Conservation (phyloP, 1,284 basidiomycete species). For the Malassezia globosa region DNA sequence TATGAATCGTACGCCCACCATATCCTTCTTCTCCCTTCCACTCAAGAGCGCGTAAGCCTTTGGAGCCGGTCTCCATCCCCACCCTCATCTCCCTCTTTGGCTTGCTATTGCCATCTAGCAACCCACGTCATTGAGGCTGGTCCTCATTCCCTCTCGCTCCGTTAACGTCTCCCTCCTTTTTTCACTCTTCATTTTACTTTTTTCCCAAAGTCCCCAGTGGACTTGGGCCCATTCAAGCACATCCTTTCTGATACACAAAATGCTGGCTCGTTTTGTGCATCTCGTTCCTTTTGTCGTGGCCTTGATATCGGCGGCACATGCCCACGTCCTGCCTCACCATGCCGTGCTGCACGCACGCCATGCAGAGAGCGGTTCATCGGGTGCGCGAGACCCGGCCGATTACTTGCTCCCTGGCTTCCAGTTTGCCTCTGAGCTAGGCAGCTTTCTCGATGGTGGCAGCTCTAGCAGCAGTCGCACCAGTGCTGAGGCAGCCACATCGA, state of each 20-base stretch:
- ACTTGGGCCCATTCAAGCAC: no score
- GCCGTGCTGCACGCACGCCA: background rate
- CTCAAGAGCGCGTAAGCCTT: no score
- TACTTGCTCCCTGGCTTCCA: background rate
- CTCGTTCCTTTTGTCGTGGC: conserved; percentile 1
- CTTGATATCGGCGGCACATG: background rate
- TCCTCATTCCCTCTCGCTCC: background rate
- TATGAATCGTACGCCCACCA: no score
- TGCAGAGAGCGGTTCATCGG: background rate
- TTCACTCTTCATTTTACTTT: no score
- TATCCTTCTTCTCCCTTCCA: no score
- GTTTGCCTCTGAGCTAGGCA: no score
- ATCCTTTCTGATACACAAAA: background rate
- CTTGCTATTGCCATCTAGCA: no score
- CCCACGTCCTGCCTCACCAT: background rate
- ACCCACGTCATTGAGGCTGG: conserved; percentile 2
- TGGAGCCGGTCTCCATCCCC: no score
- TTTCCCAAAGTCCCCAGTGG: background rate
- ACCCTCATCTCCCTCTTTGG: background rate
- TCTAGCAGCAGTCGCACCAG: background rate
- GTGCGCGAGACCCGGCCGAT: background rate
- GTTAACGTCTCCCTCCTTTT: background rate
- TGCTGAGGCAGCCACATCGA: background rate
- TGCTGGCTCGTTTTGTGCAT: background rate
- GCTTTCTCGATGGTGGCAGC: background rate